Conservation (phyloP, 75 land plant species). For the Sequoia sempervirens region DNA sequence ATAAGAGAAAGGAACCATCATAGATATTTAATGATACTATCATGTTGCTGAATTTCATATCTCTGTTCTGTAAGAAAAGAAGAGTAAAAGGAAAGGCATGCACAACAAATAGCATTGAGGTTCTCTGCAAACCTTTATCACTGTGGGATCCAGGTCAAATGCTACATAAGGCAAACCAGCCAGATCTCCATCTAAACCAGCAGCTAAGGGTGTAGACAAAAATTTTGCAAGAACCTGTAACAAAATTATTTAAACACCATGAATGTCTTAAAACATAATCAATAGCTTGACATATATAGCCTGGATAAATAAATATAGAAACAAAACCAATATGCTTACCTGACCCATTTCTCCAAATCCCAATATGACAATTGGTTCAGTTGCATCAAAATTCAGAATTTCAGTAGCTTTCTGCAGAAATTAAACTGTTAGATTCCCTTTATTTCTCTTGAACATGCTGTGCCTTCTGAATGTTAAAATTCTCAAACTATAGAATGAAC, state of each 20-base stretch:
- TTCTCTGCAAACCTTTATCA: constrained; percentile 67
- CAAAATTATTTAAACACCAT: not conserved
- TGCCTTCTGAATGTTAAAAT: not conserved
- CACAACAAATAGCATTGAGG: constrained; percentile 4
- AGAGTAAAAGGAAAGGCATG: not conserved
- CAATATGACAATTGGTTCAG: constrained; percentile 89
- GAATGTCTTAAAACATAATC: not conserved
- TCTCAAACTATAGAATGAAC: constrained; percentile 3
- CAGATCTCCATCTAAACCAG: constrained; percentile 63
- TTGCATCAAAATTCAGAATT: constrained; percentile 43
- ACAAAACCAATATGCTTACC: constrained; percentile 19
- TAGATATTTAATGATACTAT: not conserved
- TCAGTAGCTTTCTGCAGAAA: constrained; percentile 41
- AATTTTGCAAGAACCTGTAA: constrained; percentile 93
- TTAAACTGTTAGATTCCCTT: not conserved
- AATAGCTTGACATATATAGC: not conserved
- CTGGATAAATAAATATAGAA: not conserved
- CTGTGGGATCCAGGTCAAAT: constrained; percentile 85
- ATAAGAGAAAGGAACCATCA: not conserved
- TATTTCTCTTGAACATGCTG: not conserved
- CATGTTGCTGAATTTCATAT: not conserved
- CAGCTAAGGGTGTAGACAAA: constrained; percentile 81
- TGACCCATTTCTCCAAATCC: constrained; percentile 99
- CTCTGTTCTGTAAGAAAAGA: not conserved
- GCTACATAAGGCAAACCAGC: constrained; percentile 85